Base-by-base conservation (phyloP, 78 protist genomes). In the Bodo saltans region DNA sequence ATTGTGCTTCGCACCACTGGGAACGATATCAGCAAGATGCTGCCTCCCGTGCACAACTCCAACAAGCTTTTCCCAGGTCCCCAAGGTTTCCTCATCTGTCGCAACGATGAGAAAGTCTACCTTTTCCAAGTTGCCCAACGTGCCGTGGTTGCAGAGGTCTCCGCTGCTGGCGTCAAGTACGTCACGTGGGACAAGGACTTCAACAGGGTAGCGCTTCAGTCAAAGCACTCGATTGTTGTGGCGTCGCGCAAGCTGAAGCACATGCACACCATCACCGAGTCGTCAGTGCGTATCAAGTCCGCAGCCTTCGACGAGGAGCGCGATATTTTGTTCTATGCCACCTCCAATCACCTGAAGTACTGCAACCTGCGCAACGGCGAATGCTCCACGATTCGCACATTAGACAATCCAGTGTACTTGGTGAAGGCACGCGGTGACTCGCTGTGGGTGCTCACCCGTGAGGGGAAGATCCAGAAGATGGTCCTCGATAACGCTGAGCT, bases 341-440 rank as follows among this genome's bases (percentile, higher is more conserved):
- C 99, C 27, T 83, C 88, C 53, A 96, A 88, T 81, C 99, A 97
- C 89, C 75, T 97, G 84, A 97, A 97, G 87, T 96, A 92, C 83
- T 83, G 87, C 74, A 74, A 85, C 52, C 86, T 97, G 32, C 91
- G 79, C 60, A 90, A 78, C 74, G 98, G 97, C 35, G 98, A 96
- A 86, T 38, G 39, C 53, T 97, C 98, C 41, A 93, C 93, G 41
- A 90, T 97, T 85, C 90, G 95, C 42, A 97, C 98, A 17, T 86
- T 97, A 39, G 96, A 93, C 26, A 30, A 67, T n/a, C 97, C 99
- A 0, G 75, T 97, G 74, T 97, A 97, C 83, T 29, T 95, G 68
- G 87, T 92, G 72, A 42, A 73, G 37, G 92, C 82, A 39, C 40
- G 38, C 67, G 91, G 88, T 42, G 78, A 74, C 85, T 79, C 37